Percentiles rank a stretch among this genome's conserved stretches.
Conservation (phyloP, 2,329 filamentous ascomycete genomes). For the Pseudocercospora vitis region DNA sequence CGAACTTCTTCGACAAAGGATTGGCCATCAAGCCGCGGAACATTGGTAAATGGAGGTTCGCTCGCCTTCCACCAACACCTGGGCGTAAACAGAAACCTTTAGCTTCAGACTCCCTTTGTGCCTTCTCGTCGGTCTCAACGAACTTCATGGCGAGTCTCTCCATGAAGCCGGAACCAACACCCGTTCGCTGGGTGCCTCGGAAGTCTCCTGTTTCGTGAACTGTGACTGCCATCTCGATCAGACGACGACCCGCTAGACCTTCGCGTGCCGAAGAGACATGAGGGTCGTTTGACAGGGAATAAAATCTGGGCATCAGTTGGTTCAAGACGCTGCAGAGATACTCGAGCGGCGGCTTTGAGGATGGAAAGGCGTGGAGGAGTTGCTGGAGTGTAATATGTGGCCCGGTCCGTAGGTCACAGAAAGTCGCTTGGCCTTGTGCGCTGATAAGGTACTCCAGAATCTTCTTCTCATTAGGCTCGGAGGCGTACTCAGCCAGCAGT, state of each 20-base stretch:
- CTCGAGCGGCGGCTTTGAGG: conserved; percentile 82
- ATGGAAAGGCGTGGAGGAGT: conserved; percentile 88
- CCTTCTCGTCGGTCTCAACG: conserved; percentile 65
- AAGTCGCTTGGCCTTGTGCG: conserved; percentile 84
- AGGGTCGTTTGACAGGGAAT: conserved; percentile 95
- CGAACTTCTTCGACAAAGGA: conserved; percentile 86
- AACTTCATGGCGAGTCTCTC: conserved; percentile 77
- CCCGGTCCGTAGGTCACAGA: conserved; percentile 89
- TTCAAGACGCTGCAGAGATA: conserved; percentile 76
- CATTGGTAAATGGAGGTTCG: conserved; percentile 83
- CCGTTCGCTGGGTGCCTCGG: conserved; percentile 66
- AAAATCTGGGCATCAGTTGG: conserved; percentile 95
- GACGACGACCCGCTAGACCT: conserved; percentile 69
- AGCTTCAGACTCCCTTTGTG: conserved; percentile 46
- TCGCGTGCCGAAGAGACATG: conserved; percentile 71
- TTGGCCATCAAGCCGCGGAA: conserved; percentile 99
- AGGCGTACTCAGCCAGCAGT: conserved; percentile 79
- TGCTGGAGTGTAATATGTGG: conserved; percentile 81
- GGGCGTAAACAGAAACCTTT: conserved; percentile 46
- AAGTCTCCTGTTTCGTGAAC: conserved; percentile 86
- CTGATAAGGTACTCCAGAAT: conserved; percentile 83
- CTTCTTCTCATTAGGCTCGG: conserved; percentile 80
- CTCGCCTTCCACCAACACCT: conserved; percentile 36
- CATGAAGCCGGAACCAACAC: conserved; percentile 89
- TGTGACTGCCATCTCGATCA: conserved; percentile 96